Base-by-base conservation (phyloP, 2,329 filamentous ascomycete genomes). In the Microdochium nivale region DNA sequence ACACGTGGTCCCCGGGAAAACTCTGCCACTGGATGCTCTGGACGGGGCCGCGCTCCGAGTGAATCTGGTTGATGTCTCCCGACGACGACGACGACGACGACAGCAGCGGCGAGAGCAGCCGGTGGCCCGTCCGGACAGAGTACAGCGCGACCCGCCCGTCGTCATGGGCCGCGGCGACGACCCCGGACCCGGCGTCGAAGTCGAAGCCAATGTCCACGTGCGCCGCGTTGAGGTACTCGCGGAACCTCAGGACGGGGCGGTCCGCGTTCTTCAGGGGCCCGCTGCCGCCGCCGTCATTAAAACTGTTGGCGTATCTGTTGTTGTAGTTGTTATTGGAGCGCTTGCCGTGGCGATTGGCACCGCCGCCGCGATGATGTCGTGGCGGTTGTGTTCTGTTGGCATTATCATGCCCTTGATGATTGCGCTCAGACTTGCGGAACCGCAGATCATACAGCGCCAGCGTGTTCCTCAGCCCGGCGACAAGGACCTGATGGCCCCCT, bases 361-460 rank as follows among this genome's bases (percentile, higher is more conserved):
- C 14, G 8, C 40, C 14, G 7, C 35, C 14, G 13, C 35, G 7
- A 40, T 16, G 35, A 19, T 19, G 35, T 40, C 35, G 14, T 19
- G 35, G 14, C 14, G 9, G 7, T 19, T 7, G 35, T 19, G 14
- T 30, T 30, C n/a, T n/a, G n/a, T n/a, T n/a, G n/a, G n/a, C 32
- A 33, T 33, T 40, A n/a, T 40, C 10, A 11, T 19, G n/a, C n/a
- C n/a, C n/a, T n/a, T n/a, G n/a, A 19, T 11, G n/a, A 11, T n/a
- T 11, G 7, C n/a, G 7, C 9, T 44, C 33, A 5, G 33, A 3
- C 33, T 44, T 44, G 10, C 40, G 35, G 56, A 71, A 80, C 1
- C 82, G 78, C 30, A 78, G 54, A 55, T 86, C 82, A 58, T 82
- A 85, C 4, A 83, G 64, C 1, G 69, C 69, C 67, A 85, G 76